These are phyloP conservation scores for Pisolithus marmoratus DNA, from an alignment of 768 basidiomycete species.

Conservation along the genomic window DNA sequence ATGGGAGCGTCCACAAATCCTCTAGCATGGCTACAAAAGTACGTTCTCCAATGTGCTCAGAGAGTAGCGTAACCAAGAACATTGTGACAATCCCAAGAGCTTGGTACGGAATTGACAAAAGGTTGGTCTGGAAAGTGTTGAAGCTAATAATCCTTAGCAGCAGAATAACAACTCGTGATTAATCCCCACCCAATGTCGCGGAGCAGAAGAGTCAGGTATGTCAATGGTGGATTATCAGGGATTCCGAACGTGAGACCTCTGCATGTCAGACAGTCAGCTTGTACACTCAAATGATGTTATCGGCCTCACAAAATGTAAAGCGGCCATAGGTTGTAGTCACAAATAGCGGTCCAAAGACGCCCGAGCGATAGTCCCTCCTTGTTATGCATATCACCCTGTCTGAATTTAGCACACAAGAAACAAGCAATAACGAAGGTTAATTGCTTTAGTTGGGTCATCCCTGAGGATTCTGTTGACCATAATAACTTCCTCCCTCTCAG, in stretches of 20 bases:
- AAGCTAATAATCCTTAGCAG: slow-evolving; percentile 33
- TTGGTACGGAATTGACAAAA: slow-evolving; percentile 53
- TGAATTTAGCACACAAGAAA: not conserved
- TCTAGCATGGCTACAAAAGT: slow-evolving; percentile 48
- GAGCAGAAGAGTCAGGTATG: slow-evolving; percentile 57
- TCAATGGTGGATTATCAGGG: slow-evolving; percentile 40
- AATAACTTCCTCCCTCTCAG: slow-evolving; percentile 56
- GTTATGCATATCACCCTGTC: slow-evolving; percentile 63
- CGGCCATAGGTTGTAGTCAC: slow-evolving; percentile 65
- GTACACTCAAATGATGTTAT: not conserved
- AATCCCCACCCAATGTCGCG: slow-evolving; percentile 42
- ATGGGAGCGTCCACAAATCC: slow-evolving; percentile 57
- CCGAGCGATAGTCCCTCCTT: slow-evolving; percentile 49
- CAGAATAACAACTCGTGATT: not conserved
- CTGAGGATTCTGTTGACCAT: slow-evolving; percentile 53
- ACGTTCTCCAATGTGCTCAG: slow-evolving; percentile 51
- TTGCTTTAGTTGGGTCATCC: slow-evolving; percentile 56
- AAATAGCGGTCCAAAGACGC: slow-evolving; percentile 47
- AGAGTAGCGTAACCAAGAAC: slow-evolving; percentile 43
- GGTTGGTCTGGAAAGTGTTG: slow-evolving; percentile 52
- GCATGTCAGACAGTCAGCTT: not conserved
- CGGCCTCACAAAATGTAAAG: slow-evolving; percentile 45
- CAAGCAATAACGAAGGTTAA: not conserved
- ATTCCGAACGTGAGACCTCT: slow-evolving; percentile 52
- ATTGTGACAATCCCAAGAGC: slow-evolving; percentile 49